Evolutionary conservation across 176 grass and related monocot genomes (phyloP).

Genomic region (Triticum aestivum): IWGSC_CS_RefSeq_v2.1 NC_057809.1:195172001-195172500

Average conservation of each 20-base stretch:
- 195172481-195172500: constrained; percentile 90
- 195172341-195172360: constrained; percentile 39
- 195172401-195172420: constrained; percentile 31
- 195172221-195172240: constrained; percentile 82
- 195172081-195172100: constrained; percentile 70
- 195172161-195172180: constrained; percentile 65
- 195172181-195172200: constrained; percentile 89
- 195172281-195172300: constrained; percentile 43
- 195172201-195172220: constrained; percentile 80
- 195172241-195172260: constrained; percentile 88
- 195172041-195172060: constrained; percentile 55
- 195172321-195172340: constrained; percentile 27
- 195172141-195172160: constrained; percentile 69
- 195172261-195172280: constrained; percentile 59
- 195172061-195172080: constrained; percentile 68
- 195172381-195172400: constrained; percentile 47
- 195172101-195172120: constrained; percentile 72
- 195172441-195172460: constrained; percentile 60
- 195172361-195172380: constrained; percentile 47
- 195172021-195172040: constrained; percentile 86
- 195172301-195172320: constrained; percentile 35
- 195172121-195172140: constrained; percentile 77
- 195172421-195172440: constrained; percentile 58
- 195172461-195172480: constrained; percentile 63
- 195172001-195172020: constrained; percentile 86